phyloP scores from a whole-genome alignment of 2,329 filamentous ascomycete genomes.

The Hypoxylon sp. region DNA sequence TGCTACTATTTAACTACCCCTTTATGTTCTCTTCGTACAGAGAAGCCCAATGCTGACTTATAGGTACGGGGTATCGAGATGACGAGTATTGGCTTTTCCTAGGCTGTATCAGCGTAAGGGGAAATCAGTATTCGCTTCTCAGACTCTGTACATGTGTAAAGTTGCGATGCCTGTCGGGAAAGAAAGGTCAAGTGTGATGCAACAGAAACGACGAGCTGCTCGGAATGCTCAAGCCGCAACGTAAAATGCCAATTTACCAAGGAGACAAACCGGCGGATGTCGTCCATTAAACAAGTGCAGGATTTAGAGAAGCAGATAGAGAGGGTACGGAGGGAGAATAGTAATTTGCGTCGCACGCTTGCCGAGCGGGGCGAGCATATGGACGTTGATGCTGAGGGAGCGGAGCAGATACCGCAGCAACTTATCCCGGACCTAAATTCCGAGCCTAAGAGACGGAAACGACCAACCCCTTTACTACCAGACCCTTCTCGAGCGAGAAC shows the following conservation, averaged over 20 bases:
- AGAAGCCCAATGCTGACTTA: conserved; percentile 39
- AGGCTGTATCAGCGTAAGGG: not conserved
- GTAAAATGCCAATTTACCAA: conserved; percentile 99
- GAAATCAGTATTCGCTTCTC: conserved; percentile 35
- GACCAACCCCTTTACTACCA: conserved; percentile 70
- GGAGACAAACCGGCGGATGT: conserved; percentile 98
- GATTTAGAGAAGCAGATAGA: conserved; percentile 94
- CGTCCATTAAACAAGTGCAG: conserved; percentile 98
- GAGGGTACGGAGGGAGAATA: conserved; percentile 84
- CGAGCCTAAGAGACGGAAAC: conserved; percentile 74
- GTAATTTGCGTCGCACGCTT: conserved; percentile 77
- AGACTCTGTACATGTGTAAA: conserved; percentile 42
- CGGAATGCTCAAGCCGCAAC: conserved; percentile 95
- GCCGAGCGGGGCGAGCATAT: conserved; percentile 65
- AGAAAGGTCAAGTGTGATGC: conserved; percentile 92
- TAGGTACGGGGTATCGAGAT: conserved; percentile 39
- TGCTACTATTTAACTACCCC: not conserved
- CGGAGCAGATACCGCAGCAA: conserved; percentile 67
- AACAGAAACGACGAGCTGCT: conserved; percentile 95
- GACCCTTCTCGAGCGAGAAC: conserved; percentile 80
- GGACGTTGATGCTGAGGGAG: conserved; percentile 64
- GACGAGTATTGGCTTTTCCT: conserved; percentile 33
- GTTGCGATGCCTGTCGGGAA: conserved; percentile 96
- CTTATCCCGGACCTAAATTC: conserved; percentile 76
- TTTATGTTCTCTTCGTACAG: conserved; percentile 15